Percentiles rank a stretch among this genome's conserved stretches.
These are phyloP conservation scores for Acidiella bohemica DNA, from an alignment of 495 filamentous ascomycete genomes.

Conservation along the genomic window DNA sequence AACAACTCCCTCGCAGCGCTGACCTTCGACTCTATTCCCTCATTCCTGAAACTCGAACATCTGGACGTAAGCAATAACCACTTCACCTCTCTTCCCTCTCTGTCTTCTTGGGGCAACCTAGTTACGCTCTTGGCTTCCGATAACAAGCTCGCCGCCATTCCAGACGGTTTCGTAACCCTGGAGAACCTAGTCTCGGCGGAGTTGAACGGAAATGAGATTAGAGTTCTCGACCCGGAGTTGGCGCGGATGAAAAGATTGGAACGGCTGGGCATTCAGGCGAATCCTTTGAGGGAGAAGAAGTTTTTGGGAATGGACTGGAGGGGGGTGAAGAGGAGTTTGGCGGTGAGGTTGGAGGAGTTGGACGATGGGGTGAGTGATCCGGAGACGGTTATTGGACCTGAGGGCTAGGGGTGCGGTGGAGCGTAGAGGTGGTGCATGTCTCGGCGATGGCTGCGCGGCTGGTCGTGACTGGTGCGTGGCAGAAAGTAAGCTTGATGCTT, in stretches of 20 bases:
- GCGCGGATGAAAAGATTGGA: slow-evolving; percentile 66
- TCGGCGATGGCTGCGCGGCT: slow-evolving; percentile 34
- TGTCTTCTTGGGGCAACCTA: slow-evolving; percentile 59
- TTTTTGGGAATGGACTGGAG: slow-evolving; percentile 66
- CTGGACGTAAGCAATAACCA: slow-evolving; percentile 66
- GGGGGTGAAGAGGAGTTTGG: slow-evolving; percentile 66
- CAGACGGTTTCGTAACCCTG: slow-evolving; percentile 56
- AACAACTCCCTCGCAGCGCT: slow-evolving; percentile 55
- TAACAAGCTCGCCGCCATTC: slow-evolving; percentile 62
- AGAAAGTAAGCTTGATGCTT: no score
- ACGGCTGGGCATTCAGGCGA: slow-evolving; percentile 63
- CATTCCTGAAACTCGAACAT: slow-evolving; percentile 58
- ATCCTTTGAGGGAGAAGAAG: slow-evolving; percentile 77
- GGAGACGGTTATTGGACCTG: slow-evolving; percentile 5
- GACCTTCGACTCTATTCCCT: slow-evolving; percentile 37
- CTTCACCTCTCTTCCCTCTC: slow-evolving; percentile 52
- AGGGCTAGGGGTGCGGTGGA: background rate
- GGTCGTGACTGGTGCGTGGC: slow-evolving; percentile 34
- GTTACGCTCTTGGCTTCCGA: slow-evolving; percentile 61
- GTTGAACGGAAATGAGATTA: slow-evolving; percentile 72
- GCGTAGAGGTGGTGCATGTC: slow-evolving; percentile 19
- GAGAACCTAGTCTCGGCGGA: slow-evolving; percentile 57
- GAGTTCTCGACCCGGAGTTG: slow-evolving; percentile 58
- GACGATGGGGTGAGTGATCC: slow-evolving; percentile 4
- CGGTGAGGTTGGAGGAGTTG: slow-evolving; percentile 49